Base-by-base conservation (phyloP, 352 stramenopile species). In the Phytophthora citrophthora region DNA sequence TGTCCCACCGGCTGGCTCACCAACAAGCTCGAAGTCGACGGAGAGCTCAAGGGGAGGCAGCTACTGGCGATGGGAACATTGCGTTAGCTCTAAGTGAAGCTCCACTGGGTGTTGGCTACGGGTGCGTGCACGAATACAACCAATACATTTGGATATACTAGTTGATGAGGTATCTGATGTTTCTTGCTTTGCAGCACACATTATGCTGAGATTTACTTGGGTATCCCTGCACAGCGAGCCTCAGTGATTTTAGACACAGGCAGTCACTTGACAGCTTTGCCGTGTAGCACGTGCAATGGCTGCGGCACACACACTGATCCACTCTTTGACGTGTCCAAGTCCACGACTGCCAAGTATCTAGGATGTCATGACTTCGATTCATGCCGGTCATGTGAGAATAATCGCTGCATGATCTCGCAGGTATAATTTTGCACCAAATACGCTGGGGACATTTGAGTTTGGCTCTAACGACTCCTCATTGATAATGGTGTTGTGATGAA, bases 171-270 rank as follows among this genome's bases (percentile, higher is more conserved):
- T 40, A 58, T 10, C 15, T 27, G 16, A 46, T 54, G 39, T 32
- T 63, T 60, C 45, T 32, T 55, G 46, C 15, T 59, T 16, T 73
- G 26, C 41, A 91, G 87, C 10, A 95, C 88, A 26, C 88, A 95
- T 43, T 95, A 93, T 43, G 86, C 88, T 11, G 86, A 94, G 61
- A 74, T 95, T 41, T 92, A 94, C 62, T 61, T 94, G 47, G 88
- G 88, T 2, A 77, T 93, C 7, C 88, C 88, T 5, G 72, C 84
- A 7, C 88, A 95, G 68, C 81, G 83, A 32, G 88, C 83, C n/a
- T 95, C 88, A 2, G 79, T 95, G 52, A 95, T 95, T 27, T 73
- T 94, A 6, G 88, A 95, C 40, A 95, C 88, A 6, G 88, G 88
- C 2, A 95, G 88, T 43, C 83, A 92, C 61, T 65, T 92, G 39